phyloP scores from a whole-genome alignment of 1,284 basidiomycete species.

The Malassezia yamatoensis region DNA sequence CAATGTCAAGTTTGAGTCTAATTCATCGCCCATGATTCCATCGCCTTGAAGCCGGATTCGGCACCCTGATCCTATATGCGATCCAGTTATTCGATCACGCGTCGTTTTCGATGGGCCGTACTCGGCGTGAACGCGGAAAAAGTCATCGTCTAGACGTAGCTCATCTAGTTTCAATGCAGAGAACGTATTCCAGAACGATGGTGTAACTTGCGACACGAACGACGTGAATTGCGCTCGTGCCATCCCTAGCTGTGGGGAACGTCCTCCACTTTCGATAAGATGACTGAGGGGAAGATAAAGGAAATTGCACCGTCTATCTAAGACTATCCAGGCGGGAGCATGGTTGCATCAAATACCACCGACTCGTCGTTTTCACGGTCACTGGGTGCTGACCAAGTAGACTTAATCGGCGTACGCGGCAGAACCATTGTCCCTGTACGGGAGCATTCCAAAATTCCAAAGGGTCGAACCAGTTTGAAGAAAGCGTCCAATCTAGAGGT shows the following conservation, averaged over 20 bases:
- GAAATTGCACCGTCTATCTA: too few relatives aligned
- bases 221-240: constrained; percentile 68
- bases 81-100: constrained; percentile 62
- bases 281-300: too few relatives aligned
- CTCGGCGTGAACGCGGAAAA: constrained; percentile 58
- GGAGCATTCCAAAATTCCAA: constrained; percentile 86
- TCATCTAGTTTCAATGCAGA: constrained; percentile 82
- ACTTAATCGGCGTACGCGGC: constrained; percentile 41
- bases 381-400: constrained; percentile 31
- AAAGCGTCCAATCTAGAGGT: constrained; percentile 84
- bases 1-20: not conserved
- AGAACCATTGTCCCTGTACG: constrained; percentile 59
- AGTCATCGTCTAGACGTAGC: constrained; percentile 68
- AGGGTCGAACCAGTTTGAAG: constrained; percentile 80
- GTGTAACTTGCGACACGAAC: constrained; percentile 73
- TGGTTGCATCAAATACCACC: constrained; percentile 36
- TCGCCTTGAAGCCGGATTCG: constrained; percentile 41
- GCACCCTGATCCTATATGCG: constrained; percentile 32
- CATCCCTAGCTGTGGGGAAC: constrained; percentile 5
- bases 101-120: constrained; percentile 65
- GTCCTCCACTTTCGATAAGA: too few relatives aligned
- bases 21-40: constrained; percentile 21
- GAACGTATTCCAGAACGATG: constrained; percentile 85
- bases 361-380: constrained; percentile 32
- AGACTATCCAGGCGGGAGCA: constrained; percentile 41